Evolutionary conservation across 1,139 yeast species (phyloP).

Genomic region (Candida labiduridarum): DNA sequence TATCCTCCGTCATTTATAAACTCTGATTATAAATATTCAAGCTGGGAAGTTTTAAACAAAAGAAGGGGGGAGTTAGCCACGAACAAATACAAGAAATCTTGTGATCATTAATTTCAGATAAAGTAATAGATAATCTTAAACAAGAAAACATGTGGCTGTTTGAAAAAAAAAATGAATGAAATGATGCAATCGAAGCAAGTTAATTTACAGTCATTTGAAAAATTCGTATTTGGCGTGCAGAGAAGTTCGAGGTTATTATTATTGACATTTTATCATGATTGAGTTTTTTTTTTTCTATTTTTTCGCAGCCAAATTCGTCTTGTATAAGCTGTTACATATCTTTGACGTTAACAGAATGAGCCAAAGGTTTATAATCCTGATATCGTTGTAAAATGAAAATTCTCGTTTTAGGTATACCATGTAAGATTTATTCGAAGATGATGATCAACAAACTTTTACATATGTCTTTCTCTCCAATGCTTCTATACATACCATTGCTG

Average conservation of each 20-base stretch:
- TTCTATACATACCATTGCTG: neutral
- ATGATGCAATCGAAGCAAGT: conserved; percentile 1
- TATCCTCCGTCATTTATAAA: neutral
- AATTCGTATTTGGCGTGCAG: neutral
- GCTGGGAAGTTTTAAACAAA: conserved; percentile 4
- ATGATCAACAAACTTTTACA: too few relatives aligned
- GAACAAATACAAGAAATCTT: neutral
- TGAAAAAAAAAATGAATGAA: neutral
- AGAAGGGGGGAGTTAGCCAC: neutral
- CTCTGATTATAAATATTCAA: neutral
- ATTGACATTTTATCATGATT: neutral
- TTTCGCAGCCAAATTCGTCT: conserved; percentile 6
- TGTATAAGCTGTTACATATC: too few relatives aligned
- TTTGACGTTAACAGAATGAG: too few relatives aligned
- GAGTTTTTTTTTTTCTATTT: neutral
- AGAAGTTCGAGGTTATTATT: neutral
- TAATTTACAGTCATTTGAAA: neutral
- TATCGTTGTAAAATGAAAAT: neutral
- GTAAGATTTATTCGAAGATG: too few relatives aligned
- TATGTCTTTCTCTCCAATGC: too few relatives aligned
- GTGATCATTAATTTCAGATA: neutral
- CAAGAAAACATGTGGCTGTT: neutral
- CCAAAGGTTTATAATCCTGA: neutral
- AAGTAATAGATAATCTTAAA: conserved; percentile 1
- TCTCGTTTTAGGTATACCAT: too few relatives aligned